Evolutionary conservation across 345 rosid genomes (phyloP).

Genomic region (Heritiera littoralis): DNA sequence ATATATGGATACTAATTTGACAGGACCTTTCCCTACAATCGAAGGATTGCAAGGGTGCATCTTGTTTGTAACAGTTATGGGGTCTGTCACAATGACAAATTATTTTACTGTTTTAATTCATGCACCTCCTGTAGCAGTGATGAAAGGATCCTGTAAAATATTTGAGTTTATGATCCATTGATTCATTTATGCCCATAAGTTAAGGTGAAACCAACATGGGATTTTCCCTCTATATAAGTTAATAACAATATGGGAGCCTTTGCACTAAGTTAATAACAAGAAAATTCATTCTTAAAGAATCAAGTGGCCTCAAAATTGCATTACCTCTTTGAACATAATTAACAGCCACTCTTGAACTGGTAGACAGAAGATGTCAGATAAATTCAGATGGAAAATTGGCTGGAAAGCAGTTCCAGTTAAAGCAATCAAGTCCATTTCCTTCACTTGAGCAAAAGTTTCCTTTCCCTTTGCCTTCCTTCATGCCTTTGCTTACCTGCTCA

Average conservation of each 20-base stretch:
- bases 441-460: neutral
- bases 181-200: neutral
- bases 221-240: neutral
- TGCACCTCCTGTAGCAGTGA: neutral
- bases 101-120: neutral
- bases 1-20: neutral
- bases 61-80: neutral
- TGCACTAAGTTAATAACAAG: neutral
- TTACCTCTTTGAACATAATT: neutral
- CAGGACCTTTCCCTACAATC: neutral
- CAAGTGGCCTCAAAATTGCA: neutral
- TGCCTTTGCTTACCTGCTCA: neutral
- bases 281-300: neutral
- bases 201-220: neutral
- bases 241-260: neutral
- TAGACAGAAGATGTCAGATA: neutral
- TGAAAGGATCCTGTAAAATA: neutral
- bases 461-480: neutral
- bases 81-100: neutral
- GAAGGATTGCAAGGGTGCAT: neutral
- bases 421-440: neutral
- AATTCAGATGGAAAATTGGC: neutral
- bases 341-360: neutral
- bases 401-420: neutral
- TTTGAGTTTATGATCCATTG: neutral